phyloP scores from a whole-genome alignment of 202 grass and related monocot genomes.

The Setaria italica region DNA sequence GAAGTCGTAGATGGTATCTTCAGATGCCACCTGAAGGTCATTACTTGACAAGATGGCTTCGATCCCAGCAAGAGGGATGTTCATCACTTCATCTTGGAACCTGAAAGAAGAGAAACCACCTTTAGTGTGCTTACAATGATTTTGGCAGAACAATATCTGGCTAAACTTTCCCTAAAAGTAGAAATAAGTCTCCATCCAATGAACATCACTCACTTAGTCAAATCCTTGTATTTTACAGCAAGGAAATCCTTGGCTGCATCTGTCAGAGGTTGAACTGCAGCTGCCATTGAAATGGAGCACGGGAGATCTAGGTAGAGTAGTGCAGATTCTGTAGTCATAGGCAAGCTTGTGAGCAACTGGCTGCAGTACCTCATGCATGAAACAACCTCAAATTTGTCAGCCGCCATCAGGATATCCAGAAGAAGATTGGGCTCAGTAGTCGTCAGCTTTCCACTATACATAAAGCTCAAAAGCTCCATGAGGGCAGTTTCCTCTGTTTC shows the following conservation, averaged over 20 bases:
- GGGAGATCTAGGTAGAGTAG: conserved; percentile 89
- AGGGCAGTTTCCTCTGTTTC: conserved; percentile 91
- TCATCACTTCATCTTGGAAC: conserved; percentile 96
- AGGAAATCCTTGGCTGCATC: conserved; percentile 87
- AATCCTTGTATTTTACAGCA: conserved; percentile 75
- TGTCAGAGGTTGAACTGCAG: conserved; percentile 76
- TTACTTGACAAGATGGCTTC: conserved; percentile 91
- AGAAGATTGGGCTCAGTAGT: conserved; percentile 64
- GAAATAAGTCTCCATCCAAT: neutral
- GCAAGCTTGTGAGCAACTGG: conserved; percentile 79
- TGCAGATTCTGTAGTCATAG: conserved; percentile 91
- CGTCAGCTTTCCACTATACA: conserved; percentile 89
- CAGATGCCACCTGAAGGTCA: conserved; percentile 97
- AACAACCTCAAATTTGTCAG: conserved; percentile 91
- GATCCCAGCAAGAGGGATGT: conserved; percentile 78
- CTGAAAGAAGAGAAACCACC: conserved; percentile 51
- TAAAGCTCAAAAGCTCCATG: conserved; percentile 87
- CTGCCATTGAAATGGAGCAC: conserved; percentile 68
- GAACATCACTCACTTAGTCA: conserved; percentile 78
- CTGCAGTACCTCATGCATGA: conserved; percentile 96
- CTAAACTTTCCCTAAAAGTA: neutral
- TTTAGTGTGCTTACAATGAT: conserved; percentile 25
- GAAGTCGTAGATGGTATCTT: conserved; percentile 94
- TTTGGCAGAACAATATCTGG: neutral
- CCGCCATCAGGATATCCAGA: conserved; percentile 90